Evolutionary conservation across 164 flowering plant species (phyloP).

Genomic region (Aristolochia fimbriata): DNA sequence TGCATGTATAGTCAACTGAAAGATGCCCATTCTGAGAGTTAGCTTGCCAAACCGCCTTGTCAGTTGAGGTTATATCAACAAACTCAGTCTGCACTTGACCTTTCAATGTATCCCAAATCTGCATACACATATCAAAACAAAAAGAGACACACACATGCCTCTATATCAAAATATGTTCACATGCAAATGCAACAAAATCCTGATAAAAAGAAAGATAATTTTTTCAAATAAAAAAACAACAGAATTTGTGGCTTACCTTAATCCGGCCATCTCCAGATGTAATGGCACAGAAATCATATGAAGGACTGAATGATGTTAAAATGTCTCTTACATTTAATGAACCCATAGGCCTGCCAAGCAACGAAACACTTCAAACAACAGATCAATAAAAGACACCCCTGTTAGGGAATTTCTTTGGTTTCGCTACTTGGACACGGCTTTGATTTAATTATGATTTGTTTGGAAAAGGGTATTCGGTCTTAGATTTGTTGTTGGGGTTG

Average conservation of each 20-base stretch:
- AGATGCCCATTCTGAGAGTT: conserved; percentile 66
- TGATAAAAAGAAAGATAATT: not conserved
- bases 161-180: not conserved
- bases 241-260: conserved; percentile 36
- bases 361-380: not conserved
- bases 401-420: no score
- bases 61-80: conserved; percentile 45
- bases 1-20: conserved; percentile 83
- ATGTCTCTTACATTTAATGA: conserved; percentile 52
- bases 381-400: no score
- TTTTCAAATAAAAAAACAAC: not conserved
- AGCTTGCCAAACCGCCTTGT: conserved; percentile 23
- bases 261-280: conserved; percentile 85
- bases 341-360: conserved; percentile 28
- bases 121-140: conserved; percentile 6
- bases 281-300: conserved; percentile 59
- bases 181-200: not conserved
- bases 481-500: no score
- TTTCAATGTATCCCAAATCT: conserved; percentile 91
- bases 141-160: not conserved
- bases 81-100: conserved; percentile 86
- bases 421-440: no score
- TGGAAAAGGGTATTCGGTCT: no score
- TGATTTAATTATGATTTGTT: no score
- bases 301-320: conserved; percentile 74